A percentile compares a stretch with the other conserved stretches of the same genome.
Conservation (phyloP, 805 yeast species). For the Hanseniaspora thailandica region DNA sequence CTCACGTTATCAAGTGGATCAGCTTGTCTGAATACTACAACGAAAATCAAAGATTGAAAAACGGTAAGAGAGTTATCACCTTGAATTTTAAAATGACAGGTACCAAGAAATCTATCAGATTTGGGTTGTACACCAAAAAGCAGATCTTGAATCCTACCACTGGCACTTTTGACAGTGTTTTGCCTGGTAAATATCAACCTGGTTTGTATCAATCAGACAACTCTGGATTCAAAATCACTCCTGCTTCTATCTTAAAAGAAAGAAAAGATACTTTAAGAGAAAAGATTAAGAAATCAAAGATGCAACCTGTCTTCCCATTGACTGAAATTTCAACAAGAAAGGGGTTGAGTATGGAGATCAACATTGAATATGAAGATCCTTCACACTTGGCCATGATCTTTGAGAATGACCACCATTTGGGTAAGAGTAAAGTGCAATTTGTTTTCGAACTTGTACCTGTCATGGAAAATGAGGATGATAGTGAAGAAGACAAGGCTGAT, state of each 20-base stretch:
- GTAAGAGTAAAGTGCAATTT: conserved; percentile 9
- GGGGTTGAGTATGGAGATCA: conserved; percentile 4
- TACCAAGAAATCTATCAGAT: conserved; percentile 45
- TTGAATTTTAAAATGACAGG: conserved; percentile 61
- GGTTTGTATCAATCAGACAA: not conserved
- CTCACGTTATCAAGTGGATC: conserved; percentile 86
- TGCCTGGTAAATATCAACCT: not conserved
- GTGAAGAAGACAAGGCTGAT: not conserved
- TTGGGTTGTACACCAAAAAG: conserved; percentile 28
- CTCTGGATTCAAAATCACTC: not conserved
- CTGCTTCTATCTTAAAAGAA: conserved; percentile 5
- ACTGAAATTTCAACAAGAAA: conserved; percentile 7
- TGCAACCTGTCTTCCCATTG: not conserved
- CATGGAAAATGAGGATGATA: not conserved
- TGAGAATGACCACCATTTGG: conserved; percentile 9
- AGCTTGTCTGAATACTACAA: conserved; percentile 38
- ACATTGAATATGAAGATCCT: conserved; percentile 8
- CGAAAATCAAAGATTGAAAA: not conserved
- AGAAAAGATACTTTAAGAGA: conserved; percentile 3
- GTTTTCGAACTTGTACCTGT: not conserved
- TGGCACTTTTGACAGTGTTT: not conserved
- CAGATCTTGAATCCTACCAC: conserved; percentile 17
- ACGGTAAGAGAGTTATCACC: conserved; percentile 27
- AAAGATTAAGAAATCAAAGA: conserved; percentile 8
- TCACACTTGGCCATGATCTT: conserved; percentile 12